Evolutionary conservation across 1,139 yeast species (phyloP).

Genomic region (Geotrichum aggregatum): DNA sequence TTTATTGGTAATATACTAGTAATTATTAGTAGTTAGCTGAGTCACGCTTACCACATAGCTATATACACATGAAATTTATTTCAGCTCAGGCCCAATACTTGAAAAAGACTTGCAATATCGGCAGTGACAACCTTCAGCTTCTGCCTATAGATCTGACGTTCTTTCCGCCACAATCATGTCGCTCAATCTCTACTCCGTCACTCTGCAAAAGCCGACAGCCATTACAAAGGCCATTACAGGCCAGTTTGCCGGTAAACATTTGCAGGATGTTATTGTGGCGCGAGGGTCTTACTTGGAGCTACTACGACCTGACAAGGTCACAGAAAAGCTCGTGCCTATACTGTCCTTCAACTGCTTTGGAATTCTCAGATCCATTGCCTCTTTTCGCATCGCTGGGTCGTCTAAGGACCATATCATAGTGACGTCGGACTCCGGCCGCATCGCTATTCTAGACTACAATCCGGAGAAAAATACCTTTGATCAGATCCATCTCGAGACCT

Average conservation of each 20-base stretch:
- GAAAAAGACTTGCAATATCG: no score
- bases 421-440: slow-evolving; percentile 77
- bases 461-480: slow-evolving; percentile 43
- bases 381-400: slow-evolving; percentile 52
- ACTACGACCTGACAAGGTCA: slow-evolving; percentile 49
- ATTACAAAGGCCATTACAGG: slow-evolving; percentile 59
- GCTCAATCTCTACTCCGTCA: slow-evolving; percentile 60
- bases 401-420: slow-evolving; percentile 57
- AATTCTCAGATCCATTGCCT: slow-evolving; percentile 51
- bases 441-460: slow-evolving; percentile 55
- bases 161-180: slow-evolving; percentile 25
- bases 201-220: slow-evolving; percentile 56
- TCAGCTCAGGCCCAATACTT: no score
- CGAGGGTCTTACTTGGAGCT: slow-evolving; percentile 53
- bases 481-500: slow-evolving; percentile 59
- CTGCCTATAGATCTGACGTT: no score
- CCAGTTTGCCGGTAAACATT: slow-evolving; percentile 55
- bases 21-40: no score
- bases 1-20: no score
- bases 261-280: slow-evolving; percentile 64
- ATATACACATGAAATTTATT: no score
- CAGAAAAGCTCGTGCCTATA: slow-evolving; percentile 51
- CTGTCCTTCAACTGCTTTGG: slow-evolving; percentile 54
- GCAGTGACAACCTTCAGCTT: no score
- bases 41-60: no score